A percentile compares a stretch with the other conserved stretches of the same genome.
These are phyloP conservation scores for Neofusicoccum kwambonambiense DNA, from an alignment of 2,329 filamentous ascomycete genomes.

Conservation along the genomic window DNA sequence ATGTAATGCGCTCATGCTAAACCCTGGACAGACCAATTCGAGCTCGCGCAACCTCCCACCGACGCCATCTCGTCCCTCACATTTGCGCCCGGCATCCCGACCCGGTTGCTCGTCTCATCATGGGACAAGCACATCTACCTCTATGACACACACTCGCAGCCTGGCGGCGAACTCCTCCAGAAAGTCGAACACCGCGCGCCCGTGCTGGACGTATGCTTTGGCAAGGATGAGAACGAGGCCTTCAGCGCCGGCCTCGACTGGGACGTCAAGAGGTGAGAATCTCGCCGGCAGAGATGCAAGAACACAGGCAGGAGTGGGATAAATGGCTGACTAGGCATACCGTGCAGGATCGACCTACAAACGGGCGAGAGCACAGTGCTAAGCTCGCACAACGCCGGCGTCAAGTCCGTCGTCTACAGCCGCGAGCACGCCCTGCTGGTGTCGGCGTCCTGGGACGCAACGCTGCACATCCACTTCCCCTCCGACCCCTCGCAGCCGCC, in stretches of 20 bases:
- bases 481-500: slow-evolving; percentile 51
- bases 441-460: slow-evolving; percentile 91
- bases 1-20: not conserved
- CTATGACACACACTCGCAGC: slow-evolving; percentile 69
- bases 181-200: slow-evolving; percentile 81
- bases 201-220: slow-evolving; percentile 89
- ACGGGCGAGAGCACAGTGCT: slow-evolving; percentile 72
- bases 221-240: slow-evolving; percentile 75
- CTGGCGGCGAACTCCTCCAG: slow-evolving; percentile 64
- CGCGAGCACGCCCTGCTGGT: slow-evolving; percentile 73
- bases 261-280: slow-evolving; percentile 69
- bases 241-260: slow-evolving; percentile 86
- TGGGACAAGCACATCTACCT: slow-evolving; percentile 93
- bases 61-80: slow-evolving; percentile 85
- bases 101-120: slow-evolving; percentile 81
- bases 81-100: slow-evolving; percentile 76
- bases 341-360: slow-evolving; percentile 63
- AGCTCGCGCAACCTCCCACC: slow-evolving; percentile 75
- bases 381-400: slow-evolving; percentile 75
- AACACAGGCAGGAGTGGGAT: not conserved
- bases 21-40: slow-evolving; percentile 60
- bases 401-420: slow-evolving; percentile 82
- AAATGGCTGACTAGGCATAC: slow-evolving; percentile 18
- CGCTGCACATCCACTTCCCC: slow-evolving; percentile 78
- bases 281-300: not conserved